These are phyloP conservation scores for Fusarium robinianum DNA, from an alignment of 2,329 filamentous ascomycete genomes.

Conservation along the genomic window DNA sequence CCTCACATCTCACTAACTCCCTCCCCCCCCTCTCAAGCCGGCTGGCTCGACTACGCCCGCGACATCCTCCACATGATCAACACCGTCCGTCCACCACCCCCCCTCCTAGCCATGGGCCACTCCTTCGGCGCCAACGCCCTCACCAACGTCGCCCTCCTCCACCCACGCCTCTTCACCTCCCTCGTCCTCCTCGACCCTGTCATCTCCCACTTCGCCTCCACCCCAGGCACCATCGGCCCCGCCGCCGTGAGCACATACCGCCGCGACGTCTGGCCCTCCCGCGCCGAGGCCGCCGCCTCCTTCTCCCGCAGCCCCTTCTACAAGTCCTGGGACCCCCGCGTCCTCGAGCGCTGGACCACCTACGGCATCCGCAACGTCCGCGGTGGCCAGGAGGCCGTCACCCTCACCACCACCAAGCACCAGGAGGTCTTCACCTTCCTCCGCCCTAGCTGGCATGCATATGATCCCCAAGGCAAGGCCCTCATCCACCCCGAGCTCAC, in stretches of 20 bases:
- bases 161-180: conserved; percentile 78
- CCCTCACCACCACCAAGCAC: conserved; percentile 80
- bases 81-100: conserved; percentile 77
- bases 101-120: conserved; percentile 83
- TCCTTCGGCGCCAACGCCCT: conserved; percentile 83
- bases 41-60: conserved; percentile 83
- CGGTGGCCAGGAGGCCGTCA: conserved; percentile 58
- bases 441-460: conserved; percentile 59
- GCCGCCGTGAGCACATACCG: conserved; percentile 70
- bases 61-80: conserved; percentile 88
- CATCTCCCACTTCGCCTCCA: conserved; percentile 57
- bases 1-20: no score
- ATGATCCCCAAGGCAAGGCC: conserved; percentile 43
- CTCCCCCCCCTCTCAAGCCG: conserved; percentile 42
- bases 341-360: conserved; percentile 65
- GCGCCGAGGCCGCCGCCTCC: conserved; percentile 65
- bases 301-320: conserved; percentile 75
- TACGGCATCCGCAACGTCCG: conserved; percentile 73
- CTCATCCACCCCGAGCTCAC: conserved; percentile 48
- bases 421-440: conserved; percentile 78
- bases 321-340: conserved; percentile 77
- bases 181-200: conserved; percentile 86
- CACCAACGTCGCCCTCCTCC: conserved; percentile 71
- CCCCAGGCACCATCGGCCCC: conserved; percentile 44
- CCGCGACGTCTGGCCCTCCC: conserved; percentile 81